Evolutionary conservation across 768 basidiomycete genomes (phyloP).

Genomic region (Sporobolomyces roseus): DNA sequence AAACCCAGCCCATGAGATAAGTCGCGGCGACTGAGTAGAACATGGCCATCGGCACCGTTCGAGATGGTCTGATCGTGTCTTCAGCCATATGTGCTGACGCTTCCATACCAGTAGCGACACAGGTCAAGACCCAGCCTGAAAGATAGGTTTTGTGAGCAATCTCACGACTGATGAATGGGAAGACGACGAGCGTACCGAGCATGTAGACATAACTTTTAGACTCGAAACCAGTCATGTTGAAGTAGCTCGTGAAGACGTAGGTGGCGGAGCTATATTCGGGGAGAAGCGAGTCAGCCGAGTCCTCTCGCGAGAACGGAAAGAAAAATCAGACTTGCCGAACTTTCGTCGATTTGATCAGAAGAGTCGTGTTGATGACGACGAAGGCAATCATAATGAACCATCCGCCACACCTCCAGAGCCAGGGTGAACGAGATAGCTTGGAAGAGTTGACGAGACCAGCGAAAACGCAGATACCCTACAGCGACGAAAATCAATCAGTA

Average conservation of each 20-base stretch:
- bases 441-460: conserved; percentile 34
- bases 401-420: conserved; percentile 41
- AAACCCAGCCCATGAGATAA: conserved; percentile 50
- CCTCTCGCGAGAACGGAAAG: neutral
- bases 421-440: conserved; percentile 36
- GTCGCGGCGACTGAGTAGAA: conserved; percentile 41
- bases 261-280: conserved; percentile 34
- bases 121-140: conserved; percentile 47
- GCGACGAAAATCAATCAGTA: too few species aligned
- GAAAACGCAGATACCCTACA: conserved; percentile 24
- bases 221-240: conserved; percentile 40
- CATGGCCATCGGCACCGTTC: conserved; percentile 52
- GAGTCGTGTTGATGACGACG: conserved; percentile 35
- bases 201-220: conserved; percentile 49
- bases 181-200: conserved; percentile 41
- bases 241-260: conserved; percentile 40
- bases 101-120: conserved; percentile 51
- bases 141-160: too few species aligned
- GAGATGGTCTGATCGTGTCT: conserved; percentile 50
- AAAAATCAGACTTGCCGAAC: conserved; percentile 7
- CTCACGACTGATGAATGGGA: too few species aligned
- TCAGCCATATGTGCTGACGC: conserved; percentile 52
- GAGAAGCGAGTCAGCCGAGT: neutral
- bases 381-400: conserved; percentile 30
- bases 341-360: conserved; percentile 23